Conservation (phyloP, 73 alveolate species). For the Breviolum minutum region DNA sequence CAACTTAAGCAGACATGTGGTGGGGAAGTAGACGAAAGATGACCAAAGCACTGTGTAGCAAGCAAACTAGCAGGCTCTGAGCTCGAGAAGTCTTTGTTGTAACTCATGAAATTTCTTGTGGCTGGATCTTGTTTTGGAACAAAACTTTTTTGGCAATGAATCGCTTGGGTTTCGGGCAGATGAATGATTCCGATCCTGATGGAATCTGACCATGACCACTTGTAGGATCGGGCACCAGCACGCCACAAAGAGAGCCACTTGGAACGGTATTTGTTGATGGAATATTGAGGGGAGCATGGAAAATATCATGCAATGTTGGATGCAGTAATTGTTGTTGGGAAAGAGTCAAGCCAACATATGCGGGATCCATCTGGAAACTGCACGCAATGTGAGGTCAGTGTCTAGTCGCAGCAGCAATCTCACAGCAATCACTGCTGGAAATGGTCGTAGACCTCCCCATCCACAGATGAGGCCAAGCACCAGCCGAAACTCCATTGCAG, state of each 20-base stretch:
- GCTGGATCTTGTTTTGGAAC: too few relatives aligned
- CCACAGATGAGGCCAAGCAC: not conserved
- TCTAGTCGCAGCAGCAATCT: conserved; percentile 56
- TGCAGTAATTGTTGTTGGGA: not conserved
- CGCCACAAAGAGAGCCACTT: conserved; percentile 56
- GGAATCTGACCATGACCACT: not conserved
- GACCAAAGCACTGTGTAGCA: too few relatives aligned
- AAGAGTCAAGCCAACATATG: not conserved
- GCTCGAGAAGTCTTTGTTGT: too few relatives aligned
- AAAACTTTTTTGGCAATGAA: too few relatives aligned
- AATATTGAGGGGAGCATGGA: not conserved
- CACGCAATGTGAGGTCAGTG: not conserved
- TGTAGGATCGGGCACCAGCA: conserved; percentile 56
- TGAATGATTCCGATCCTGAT: too few relatives aligned
- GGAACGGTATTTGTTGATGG: too few relatives aligned
- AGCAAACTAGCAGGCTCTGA: too few relatives aligned
- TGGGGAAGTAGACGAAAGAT: too few relatives aligned
- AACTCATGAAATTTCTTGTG: too few relatives aligned
- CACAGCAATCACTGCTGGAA: not conserved
- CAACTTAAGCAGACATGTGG: too few relatives aligned
- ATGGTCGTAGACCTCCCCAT: conserved; percentile 4
- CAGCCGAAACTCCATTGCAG: conserved; percentile 57
- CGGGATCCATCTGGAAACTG: not conserved
- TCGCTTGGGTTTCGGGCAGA: too few relatives aligned
- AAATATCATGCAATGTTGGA: not conserved